These are phyloP conservation scores for Nicotiana otophora DNA, from an alignment of 257 asterid species.

Conservation along the genomic window DNA sequence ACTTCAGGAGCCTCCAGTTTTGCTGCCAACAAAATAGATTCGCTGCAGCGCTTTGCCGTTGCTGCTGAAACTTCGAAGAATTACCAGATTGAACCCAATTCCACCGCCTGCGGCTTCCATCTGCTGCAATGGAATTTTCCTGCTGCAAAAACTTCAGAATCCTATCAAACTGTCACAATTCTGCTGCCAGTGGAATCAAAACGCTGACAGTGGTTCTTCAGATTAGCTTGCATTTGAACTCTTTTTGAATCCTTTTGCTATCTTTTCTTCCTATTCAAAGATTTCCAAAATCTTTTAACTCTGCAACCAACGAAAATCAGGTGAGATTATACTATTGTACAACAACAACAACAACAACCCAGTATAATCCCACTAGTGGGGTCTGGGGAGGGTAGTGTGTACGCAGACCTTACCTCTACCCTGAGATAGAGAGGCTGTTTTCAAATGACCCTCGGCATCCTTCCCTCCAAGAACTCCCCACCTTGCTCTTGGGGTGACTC, in stretches of 20 bases:
- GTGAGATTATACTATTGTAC: neutral
- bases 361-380: too few species aligned
- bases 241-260: neutral
- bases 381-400: too few species aligned
- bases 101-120: neutral
- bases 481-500: too few species aligned
- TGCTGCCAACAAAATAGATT: neutral
- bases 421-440: too few species aligned
- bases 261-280: neutral
- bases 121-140: too few species aligned
- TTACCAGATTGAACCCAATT: neutral
- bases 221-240: neutral
- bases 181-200: neutral
- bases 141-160: neutral
- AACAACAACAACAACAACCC: too few species aligned
- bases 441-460: too few species aligned
- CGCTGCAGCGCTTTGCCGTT: neutral
- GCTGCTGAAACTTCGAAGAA: neutral
- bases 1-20: neutral
- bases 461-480: too few species aligned
- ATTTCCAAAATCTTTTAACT: neutral
- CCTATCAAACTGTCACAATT: neutral
- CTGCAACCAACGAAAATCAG: neutral
- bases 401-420: too few species aligned
- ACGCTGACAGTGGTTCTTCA: neutral